Base-by-base conservation (phyloP, 306 rosid species). In the Adenanthera pavonina region DNA sequence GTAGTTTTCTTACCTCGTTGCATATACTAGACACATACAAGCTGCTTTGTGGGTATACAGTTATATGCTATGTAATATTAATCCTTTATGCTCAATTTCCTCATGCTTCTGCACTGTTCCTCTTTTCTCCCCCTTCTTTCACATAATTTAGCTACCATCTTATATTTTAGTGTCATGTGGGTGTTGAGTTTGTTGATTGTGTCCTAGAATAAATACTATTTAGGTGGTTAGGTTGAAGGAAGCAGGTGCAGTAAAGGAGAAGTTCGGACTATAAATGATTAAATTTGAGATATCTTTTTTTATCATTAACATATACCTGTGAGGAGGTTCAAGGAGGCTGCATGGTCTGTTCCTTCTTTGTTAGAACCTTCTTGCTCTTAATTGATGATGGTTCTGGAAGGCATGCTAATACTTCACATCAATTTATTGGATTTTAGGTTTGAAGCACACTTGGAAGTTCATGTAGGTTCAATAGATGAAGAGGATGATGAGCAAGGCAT, bases 361-460 rank as follows among this genome's bases (percentile, higher is more conserved):
- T 72, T 51, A 51, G 77, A 17, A 17, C 25, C 70, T 33, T 69
- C 19, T 2, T 71, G 64, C 41, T 61, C 64, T 51, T 52, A 8
- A 69, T 20, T 35, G 44, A 57, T 69, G 73, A 61, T 43, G 75
- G 44, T 75, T 80, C 53, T 75, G 68, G 60, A 71, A 70, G 44
- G 76, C 51, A 62, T 44, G 60, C 52, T 48, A 62, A 78, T 60
- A 52, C 75, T 57, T 72, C 30, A 69, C 71, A 14, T 54, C 78
- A 44, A 60, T 66, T 81, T 44, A 46, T 56, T 76, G 87, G 44
- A 48, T 78, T 85, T 81, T 82, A 95, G 99, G 99, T 95, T 95
- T 84, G 99, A 95, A 87, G 99, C 99, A 15, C 99, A 95, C 85
- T 86, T 95, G 97, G 99, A 95, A 89, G 97, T 95, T 72, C 99